phyloP scores from a whole-genome alignment of 1,284 basidiomycete genomes.

The Ustilago shanxiensis region DNA sequence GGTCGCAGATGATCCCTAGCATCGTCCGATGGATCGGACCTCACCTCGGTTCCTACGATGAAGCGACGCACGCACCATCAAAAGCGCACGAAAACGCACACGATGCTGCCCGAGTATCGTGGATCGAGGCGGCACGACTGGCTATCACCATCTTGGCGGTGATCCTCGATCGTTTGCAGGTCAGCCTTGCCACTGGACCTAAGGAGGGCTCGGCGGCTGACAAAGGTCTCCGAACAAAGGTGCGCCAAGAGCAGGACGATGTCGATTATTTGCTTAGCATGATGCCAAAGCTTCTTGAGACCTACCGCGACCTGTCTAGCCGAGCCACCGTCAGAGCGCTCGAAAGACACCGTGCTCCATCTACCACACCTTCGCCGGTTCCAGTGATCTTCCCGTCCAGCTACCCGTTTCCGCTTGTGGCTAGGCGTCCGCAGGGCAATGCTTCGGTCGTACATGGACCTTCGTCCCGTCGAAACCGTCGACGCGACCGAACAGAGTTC shows the following conservation, averaged over 20 bases:
- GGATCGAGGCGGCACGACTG: conserved; percentile 89
- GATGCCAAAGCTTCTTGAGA: conserved; percentile 85
- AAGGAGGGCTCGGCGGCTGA: conserved; percentile 2
- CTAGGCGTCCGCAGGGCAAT: conserved; percentile 75
- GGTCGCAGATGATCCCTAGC: conserved; percentile 85
- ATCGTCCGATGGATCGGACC: conserved; percentile 94
- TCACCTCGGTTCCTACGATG: conserved; percentile 89
- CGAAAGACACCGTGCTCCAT: conserved; percentile 75
- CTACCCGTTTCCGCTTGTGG: conserved; percentile 88
- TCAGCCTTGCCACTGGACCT: conserved; percentile 21
- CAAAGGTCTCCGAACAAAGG: conserved; percentile 12
- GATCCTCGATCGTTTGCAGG: conserved; percentile 88
- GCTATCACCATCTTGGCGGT: conserved; percentile 76
- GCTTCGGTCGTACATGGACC: conserved; percentile 47
- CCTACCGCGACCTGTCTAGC: conserved; percentile 85
- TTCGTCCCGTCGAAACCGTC: conserved; percentile 46
- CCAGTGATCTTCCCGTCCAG: conserved; percentile 92
- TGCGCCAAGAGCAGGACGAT: conserved; percentile 86
- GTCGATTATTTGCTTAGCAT: conserved; percentile 89
- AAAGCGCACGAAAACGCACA: conserved; percentile 50
- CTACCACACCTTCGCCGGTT: conserved; percentile 76
- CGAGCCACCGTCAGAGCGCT: conserved; percentile 78
- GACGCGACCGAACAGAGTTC: conserved; percentile 42
- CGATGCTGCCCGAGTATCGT: conserved; percentile 79
- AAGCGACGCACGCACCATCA: conserved; percentile 28